Evolutionary conservation across 345 rosid species (phyloP).

Genomic region (Salix brachista): DNA sequence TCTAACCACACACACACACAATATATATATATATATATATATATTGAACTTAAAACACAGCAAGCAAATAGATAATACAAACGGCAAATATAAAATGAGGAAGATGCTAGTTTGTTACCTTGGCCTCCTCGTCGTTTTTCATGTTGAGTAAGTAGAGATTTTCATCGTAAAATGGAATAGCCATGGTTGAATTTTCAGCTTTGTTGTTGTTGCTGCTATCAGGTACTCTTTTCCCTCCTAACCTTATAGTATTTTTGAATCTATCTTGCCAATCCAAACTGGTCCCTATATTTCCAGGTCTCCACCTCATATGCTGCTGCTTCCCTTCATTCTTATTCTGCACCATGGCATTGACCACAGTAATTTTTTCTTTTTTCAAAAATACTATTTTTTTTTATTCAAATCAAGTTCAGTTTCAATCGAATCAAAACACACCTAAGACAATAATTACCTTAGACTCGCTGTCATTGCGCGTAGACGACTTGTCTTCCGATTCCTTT

Average conservation of each 20-base stretch:
- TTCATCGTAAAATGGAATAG: conserved; percentile 63
- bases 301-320: conserved; percentile 57
- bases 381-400: too few relatives aligned
- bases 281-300: conserved; percentile 44
- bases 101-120: conserved; percentile 38
- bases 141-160: conserved; percentile 53
- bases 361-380: too few relatives aligned
- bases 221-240: conserved; percentile 64
- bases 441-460: conserved; percentile 46
- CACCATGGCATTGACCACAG: conserved; percentile 4
- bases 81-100: too few relatives aligned
- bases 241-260: conserved; percentile 52
- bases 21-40: too few relatives aligned
- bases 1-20: too few relatives aligned
- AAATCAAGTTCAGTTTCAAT: not conserved
- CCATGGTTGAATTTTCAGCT: conserved; percentile 57
- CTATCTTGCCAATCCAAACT: conserved; percentile 89
- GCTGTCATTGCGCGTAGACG: conserved; percentile 23
- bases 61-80: too few relatives aligned
- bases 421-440: not conserved
- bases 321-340: conserved; percentile 59
- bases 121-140: conserved; percentile 71
- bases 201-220: conserved; percentile 47
- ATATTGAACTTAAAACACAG: too few relatives aligned
- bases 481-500: conserved; percentile 9